phyloP scores from a whole-genome alignment of 768 basidiomycete genomes.

The Rhodocollybia butyracea region DNA sequence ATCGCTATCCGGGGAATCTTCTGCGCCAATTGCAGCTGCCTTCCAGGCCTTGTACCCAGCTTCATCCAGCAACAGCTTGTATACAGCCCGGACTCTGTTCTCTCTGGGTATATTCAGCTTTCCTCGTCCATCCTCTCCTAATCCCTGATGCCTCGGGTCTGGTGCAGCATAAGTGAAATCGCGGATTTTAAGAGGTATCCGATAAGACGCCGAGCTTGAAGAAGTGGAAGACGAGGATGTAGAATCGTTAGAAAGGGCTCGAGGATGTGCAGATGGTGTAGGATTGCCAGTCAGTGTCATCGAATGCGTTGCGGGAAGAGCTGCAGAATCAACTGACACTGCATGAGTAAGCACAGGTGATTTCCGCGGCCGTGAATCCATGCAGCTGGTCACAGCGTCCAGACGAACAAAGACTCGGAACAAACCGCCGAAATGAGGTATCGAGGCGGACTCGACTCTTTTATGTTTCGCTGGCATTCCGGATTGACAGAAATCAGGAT shows the following conservation, averaged over 20 bases:
- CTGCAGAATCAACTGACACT: neutral
- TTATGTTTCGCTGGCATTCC: too few relatives aligned
- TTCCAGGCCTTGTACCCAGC: neutral
- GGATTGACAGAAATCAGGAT: too few relatives aligned
- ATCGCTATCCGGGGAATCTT: neutral
- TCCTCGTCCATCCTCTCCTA: slow-evolving; percentile 3
- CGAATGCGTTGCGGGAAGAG: neutral
- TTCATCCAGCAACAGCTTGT: neutral
- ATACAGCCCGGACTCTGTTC: neutral
- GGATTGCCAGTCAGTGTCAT: neutral
- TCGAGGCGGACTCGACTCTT: too few relatives aligned
- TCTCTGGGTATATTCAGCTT: neutral
- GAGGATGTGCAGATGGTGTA: neutral
- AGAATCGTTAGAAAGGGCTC: neutral
- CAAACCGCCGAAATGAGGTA: too few relatives aligned
- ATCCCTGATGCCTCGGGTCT: slow-evolving; percentile 8
- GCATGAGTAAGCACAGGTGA: neutral
- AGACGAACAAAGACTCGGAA: too few relatives aligned
- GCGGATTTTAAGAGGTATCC: neutral
- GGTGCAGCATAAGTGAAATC: neutral
- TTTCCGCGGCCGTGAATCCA: too few relatives aligned
- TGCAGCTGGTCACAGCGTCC: too few relatives aligned
- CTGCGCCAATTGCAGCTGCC: neutral
- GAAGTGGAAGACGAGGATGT: neutral
- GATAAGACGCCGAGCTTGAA: neutral